Evolutionary conservation across 306 rosid species (phyloP).

Genomic region (Rosa persica): DNA sequence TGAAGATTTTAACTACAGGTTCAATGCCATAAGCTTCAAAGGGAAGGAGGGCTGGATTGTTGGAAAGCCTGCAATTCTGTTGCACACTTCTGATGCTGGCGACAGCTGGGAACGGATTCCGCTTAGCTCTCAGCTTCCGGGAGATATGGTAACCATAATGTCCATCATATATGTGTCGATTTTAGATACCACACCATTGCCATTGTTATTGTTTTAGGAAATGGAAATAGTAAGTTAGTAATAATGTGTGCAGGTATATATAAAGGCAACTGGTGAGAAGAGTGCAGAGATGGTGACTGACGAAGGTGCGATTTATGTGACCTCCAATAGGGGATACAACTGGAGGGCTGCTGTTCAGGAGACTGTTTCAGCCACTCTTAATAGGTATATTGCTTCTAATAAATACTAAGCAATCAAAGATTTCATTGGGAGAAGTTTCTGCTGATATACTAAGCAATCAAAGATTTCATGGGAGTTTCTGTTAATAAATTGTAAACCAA

Average conservation of each 20-base stretch:
- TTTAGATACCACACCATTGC: not conserved
- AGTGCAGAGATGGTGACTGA: conserved; percentile 99
- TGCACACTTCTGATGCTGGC: conserved; percentile 88
- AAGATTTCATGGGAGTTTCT: not conserved
- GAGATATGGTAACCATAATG: conserved; percentile 65
- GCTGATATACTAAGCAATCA: not conserved
- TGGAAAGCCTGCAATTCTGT: conserved; percentile 84
- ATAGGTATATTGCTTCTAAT: conserved; percentile 53
- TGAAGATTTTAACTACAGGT: conserved; percentile 91
- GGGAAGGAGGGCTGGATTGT: conserved; percentile 98
- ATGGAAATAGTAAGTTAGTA: not conserved
- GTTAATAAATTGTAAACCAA: not conserved
- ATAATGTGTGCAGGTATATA: conserved; percentile 66
- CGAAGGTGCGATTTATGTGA: conserved; percentile 90
- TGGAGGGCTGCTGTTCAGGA: conserved; percentile 99
- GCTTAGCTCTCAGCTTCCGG: conserved; percentile 85
- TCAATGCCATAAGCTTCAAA: conserved; percentile 84
- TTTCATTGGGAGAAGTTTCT: not conserved
- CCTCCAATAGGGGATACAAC: conserved; percentile 87
- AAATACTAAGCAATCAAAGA: not conserved
- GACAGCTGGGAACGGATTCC: conserved; percentile 92
- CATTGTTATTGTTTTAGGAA: not conserved
- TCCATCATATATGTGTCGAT: not conserved
- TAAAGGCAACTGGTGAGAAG: conserved; percentile 88
- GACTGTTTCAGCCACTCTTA: conserved; percentile 96